These are phyloP conservation scores for Pestalotiopsis fici DNA, from an alignment of 2,329 filamentous ascomycete species.

Conservation along the genomic window DNA sequence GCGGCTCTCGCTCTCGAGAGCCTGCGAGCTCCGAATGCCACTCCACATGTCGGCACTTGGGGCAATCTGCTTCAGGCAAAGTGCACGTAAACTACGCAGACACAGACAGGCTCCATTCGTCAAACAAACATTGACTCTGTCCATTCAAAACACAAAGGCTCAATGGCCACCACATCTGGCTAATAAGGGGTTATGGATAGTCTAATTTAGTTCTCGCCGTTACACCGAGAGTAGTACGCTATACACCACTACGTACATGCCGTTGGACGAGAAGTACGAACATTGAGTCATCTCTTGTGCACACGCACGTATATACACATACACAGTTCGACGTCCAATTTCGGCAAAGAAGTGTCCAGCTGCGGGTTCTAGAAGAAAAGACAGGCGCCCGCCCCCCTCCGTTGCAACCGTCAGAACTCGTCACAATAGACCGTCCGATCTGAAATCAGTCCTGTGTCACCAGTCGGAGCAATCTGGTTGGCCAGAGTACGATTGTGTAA, in stretches of 20 bases:
- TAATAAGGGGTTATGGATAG: neutral
- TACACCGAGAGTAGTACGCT: neutral
- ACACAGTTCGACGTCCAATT: neutral
- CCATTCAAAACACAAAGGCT: neutral
- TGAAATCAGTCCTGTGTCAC: neutral
- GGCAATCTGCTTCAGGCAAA: neutral
- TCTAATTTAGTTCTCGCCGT: neutral
- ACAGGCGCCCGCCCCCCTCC: neutral
- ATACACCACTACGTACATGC: neutral
- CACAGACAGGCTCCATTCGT: too few relatives aligned
- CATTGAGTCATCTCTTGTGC: neutral
- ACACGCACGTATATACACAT: neutral
- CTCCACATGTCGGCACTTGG: conserved; percentile 2
- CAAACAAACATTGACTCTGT: neutral
- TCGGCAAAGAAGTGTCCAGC: neutral
- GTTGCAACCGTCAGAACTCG: neutral
- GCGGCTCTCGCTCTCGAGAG: neutral
- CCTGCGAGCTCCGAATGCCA: neutral
- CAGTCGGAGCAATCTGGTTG: neutral
- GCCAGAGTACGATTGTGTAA: neutral
- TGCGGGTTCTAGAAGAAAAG: neutral
- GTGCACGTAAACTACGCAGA: neutral
- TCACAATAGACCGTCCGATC: neutral
- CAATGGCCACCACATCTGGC: neutral
- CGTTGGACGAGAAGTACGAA: neutral